Evolutionary conservation across 257 asterid species (phyloP), one percentile per base, ranked within the genome.

Genomic region (Solanum chilense): DNA sequence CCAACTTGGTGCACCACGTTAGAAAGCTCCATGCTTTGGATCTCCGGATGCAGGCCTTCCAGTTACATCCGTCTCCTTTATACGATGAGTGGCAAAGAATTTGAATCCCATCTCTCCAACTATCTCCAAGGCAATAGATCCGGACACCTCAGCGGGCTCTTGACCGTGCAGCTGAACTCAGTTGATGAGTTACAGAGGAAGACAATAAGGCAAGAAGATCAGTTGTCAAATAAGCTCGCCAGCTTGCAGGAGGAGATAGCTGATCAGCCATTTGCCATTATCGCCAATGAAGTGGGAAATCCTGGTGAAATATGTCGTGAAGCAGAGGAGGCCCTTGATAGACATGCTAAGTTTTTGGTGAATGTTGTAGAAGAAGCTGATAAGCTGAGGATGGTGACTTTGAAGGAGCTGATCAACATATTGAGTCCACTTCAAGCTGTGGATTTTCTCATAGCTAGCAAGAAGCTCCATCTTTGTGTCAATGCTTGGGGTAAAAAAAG

Each of bases 401-500:
- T 92, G 8, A 92, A 86, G 88, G 94, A 90, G 88, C 9, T 90
- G 82, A 52, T 88, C 81, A 56, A n/a, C 70, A 90, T 93, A 78
- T 91, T 92, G 62, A 91, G 85, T 12, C 93, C 93, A 5, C 16
- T 84, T n/a, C 93, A 91, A 86, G 90, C 80, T 6, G 86, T 88
- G 12, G 81, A 92, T 42, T 84, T 93, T 70, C 93, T 92, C 2
- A 73, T 70, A 33, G 90, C 92, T 66, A 75, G 90, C 66, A 92
- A 89, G 89, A 90, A 92, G 44, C 94, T 93, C 73, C 92, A 91
- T 80, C 89, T 93, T 75, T 90, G 90, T 7, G 77, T 93, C 87
- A 93, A 92, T 29, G 89, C 92, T 85, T 90, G 92, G 92, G 92
- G 93, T 13, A 85, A 87, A 87, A 88, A 13, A 66, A 88, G 89